Evolutionary conservation across 202 grass and related monocot species (phyloP), one percentile per base, ranked within the genome.

Genomic region (Zoysia matrella): DNA sequence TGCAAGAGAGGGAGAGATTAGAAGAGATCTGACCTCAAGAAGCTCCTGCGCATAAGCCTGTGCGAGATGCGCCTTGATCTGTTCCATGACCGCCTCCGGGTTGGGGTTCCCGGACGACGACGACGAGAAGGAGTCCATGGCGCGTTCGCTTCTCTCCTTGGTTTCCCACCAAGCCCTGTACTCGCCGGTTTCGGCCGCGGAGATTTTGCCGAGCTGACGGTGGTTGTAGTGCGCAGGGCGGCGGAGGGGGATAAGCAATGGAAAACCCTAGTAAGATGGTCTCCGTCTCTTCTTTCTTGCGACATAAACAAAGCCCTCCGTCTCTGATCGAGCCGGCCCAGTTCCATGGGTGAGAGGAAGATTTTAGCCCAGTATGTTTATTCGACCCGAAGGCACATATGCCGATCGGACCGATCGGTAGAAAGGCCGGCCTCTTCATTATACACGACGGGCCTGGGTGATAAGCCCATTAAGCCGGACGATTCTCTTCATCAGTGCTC

Each of bases 51-150:
- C 93, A 63, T 97, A 97, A 47, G 88, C 88, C 86, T 93, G 84
- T 14, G 90, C 93, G 50, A 93, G 93, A 52, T 97, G 90, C 67
- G 84, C 30, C 86, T 93, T 93, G 81, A 97, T 91, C 84, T 93
- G 88, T 22, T 91, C 91, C 90, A 97, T 97, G 41, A 97, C 14
- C 16, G 16, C 88, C 44, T 93, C 90, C 11, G 81, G 69, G 65
- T 85, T 89, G n/a, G 74, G 64, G 71, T 58, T 84, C 8, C 82
- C 87, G 5, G 87, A 83, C 57, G 83, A 86, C 66, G 93, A 68
- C 85, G 87, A 93, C 74, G 90, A 96, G 90, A 93, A 93, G 47
- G 93, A 77, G 72, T 97, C 90, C 93, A 97, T 91, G 50, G 45
- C 71, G 1, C 55, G 7, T 67, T 66, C 40, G 69, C 13, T 75